Evolutionary conservation across 225 moss, liverwort and hornwort species (phyloP), one percentile per base, ranked within the genome.

Genomic region (Antitrichia curtipendula): DNA sequence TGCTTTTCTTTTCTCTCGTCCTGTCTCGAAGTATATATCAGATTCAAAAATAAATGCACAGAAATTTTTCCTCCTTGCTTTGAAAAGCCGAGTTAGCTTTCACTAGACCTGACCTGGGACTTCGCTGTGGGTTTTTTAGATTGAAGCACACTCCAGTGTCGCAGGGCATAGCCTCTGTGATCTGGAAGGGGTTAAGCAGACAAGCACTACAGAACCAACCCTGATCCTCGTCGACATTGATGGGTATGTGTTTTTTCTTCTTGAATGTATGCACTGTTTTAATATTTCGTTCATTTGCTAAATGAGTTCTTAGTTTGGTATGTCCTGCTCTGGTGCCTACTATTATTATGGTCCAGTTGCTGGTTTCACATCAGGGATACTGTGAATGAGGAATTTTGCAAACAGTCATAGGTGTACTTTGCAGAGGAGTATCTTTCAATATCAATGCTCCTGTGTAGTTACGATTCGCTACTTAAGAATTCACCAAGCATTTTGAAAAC

Each of bases 91-190:
- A 73, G 38, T 32, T 86, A n/a, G 72, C 56, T 54, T 87, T 60
- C 50, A 63, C 80, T 16, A 45, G 76, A 21, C 34, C 78, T 83
- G 72, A 85, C 62, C 28, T 47, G 53, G 81, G 57, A 75, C 64
- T 43, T 81, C 75, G 23, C 64, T 74, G 61, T 83, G 80, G 31
- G 59, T 62, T 86, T n/a, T 91, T 80, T 84, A 96, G 97, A 93
- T 98, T 75, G 88, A 93, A 93, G 98, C 98, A 20, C 97, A 97
- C 86, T 92, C 90, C n/a, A 98, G 97, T 87, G 98, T 98, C 15
- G 88, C 89, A 79, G 95, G 91, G 76, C 98, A 98, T 83, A 93
- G 88, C 75, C 95, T 98, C 40, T 92, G 92, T 85, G 94, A 97
- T 86, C 89, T 98, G 86, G 93, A 89, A 45, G 95, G 96, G 75